Evolutionary conservation across 106 monocot species (phyloP), one percentile per base, ranked within the genome.

Genomic region (Allium cepa): DNA sequence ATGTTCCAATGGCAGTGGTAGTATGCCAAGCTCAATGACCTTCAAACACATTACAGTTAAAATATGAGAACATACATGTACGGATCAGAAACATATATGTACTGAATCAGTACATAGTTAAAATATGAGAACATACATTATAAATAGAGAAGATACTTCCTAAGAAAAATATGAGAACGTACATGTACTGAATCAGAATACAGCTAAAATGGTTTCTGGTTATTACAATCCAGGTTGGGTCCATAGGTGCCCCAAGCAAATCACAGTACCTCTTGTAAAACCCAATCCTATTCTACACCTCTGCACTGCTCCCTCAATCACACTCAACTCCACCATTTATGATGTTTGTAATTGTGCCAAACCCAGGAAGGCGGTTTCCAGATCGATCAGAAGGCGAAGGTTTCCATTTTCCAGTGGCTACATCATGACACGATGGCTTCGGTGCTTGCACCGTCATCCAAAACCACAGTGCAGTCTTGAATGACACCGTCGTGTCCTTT

Each of bases 391-490:
- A 63, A 4, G 51, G 17, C 8, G 75, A 78, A 5, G 84, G 81
- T 1, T 64, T 73, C 88, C 88, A 88, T 9, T 15, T 46, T 3
- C 76, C 84, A 9, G 76, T 75, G 57, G 79, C 72, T 10, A 79
- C 88, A 27, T 65, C 77, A 22, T 83, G 87, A 15, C 71, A 65
- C 1, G 87, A 87, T 0, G 87, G 83, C 57, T 77, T 82, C 4
- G 86, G 86, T 0, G 85, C 68, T 45, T 81, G 81, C 6, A 77
- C 59, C 3, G 79, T 85, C 85, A 85, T 85, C 85, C 85, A 85
- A 64, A 86, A 86, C 86, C 86, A 86, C 17, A 86, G 5, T 22
- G 79, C 79, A 10, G 73, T 82, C 73, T 79, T 68, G 71, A 77
- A 80, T 0, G 84, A 72, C 6, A 87, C 18, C 2, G 59, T 69